Base-by-base conservation (phyloP, 345 rosid species). In the Eucalyptus marginata region DNA sequence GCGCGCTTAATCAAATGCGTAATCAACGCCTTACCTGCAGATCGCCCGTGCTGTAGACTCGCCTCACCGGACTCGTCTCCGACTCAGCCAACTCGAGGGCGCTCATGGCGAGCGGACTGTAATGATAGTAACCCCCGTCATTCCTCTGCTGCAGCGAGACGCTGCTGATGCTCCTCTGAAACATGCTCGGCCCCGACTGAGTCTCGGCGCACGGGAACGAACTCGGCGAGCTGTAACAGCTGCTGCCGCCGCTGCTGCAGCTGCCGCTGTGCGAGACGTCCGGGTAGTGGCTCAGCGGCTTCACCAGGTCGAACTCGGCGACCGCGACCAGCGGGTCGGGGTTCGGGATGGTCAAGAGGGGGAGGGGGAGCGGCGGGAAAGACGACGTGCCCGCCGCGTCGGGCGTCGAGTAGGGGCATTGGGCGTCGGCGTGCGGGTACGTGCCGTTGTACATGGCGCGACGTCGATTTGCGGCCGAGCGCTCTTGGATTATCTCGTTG, bases 21-120 rank as follows among this genome's bases (percentile, higher is more conserved):
- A 20, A 29, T 91, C 83, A 40, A 36, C 83, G 15, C 83, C 83
- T 92, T 68, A 97, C 99, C 91, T 92, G 96, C 93, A 95, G 88
- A 88, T 97, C 99, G 86, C 97, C 98, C 47, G 98, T 92, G 91
- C 98, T 96, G 88, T 90, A 96, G 87, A 94, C 98, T 93, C 97
- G 95, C 88, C 97, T 93, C 11, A 94, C 96, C n/a, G 95, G 93
- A 89, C 94, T 91, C 8, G 49, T 56, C 40, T 93, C 96, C 81
- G 91, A 43, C 88, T 95, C 99, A 31, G 91, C 18, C 59, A 92
- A 88, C 56, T 89, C 89, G 92, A 86, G 90, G 88, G 62, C 84
- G 43, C 84, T 40, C 47, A 76, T 22, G 47, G 84, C 84, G 47
- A 76, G 84, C 7, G 92, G 89, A 13, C 87, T 79, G 58, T 91